Evolutionary conservation across 192 early-diverging fungal genomes (phyloP).

Genomic region (Rhizophagus prolifer): DNA sequence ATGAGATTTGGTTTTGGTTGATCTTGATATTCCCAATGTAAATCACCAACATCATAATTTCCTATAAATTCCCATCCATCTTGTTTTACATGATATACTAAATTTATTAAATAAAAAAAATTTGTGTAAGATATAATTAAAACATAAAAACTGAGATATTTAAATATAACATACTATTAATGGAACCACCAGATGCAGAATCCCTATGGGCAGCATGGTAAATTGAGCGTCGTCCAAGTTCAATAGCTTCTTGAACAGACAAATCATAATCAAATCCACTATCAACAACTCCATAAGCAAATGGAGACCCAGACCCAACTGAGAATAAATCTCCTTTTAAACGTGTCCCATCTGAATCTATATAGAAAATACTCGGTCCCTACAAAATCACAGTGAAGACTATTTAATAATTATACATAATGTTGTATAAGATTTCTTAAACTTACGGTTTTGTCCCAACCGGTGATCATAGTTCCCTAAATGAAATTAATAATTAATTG

Average conservation of each 20-base stretch:
- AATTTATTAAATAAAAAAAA: conserved; percentile 25
- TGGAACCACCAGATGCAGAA: conserved; percentile 85
- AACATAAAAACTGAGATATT: neutral
- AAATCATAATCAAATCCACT: conserved; percentile 82
- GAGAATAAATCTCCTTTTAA: conserved; percentile 88
- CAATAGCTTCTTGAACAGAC: conserved; percentile 80
- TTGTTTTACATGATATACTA: conserved; percentile 91
- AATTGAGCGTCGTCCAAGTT: conserved; percentile 87
- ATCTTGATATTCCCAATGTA: conserved; percentile 74
- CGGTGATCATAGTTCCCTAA: conserved; percentile 95
- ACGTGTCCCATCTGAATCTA: conserved; percentile 93
- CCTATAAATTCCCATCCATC: conserved; percentile 87
- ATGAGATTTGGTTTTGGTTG: conserved; percentile 20
- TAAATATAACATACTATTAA: conserved; percentile 56
- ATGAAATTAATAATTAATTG: neutral
- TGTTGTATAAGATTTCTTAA: neutral
- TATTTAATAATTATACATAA: neutral
- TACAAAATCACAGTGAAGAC: conserved; percentile 16
- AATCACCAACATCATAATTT: conserved; percentile 78
- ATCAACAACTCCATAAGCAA: conserved; percentile 98
- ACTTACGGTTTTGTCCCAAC: conserved; percentile 92
- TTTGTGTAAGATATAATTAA: neutral
- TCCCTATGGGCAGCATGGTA: conserved; percentile 96
- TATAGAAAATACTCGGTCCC: conserved; percentile 94
- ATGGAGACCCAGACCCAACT: conserved; percentile 98